These are phyloP conservation scores for Rhizopogon sp. DNA, from an alignment of 768 basidiomycete species.

Conservation along the genomic window DNA sequence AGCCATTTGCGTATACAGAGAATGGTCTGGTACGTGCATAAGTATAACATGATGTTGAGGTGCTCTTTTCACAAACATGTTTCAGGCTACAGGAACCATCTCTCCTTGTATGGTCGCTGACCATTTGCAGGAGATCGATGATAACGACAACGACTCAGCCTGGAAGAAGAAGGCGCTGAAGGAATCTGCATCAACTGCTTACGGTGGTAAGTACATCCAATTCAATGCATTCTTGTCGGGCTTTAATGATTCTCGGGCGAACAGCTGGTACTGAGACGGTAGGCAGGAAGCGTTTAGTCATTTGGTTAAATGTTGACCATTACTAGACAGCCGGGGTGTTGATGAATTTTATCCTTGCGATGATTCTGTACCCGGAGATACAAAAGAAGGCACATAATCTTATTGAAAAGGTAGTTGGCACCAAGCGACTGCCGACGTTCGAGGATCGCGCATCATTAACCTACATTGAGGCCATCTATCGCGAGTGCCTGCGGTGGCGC, in stretches of 20 bases:
- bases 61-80: background rate
- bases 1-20: conserved; percentile 3
- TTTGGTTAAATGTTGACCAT: background rate
- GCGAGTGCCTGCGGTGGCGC: conserved; percentile 2
- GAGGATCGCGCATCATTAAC: conserved; percentile 7
- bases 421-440: conserved; percentile 6
- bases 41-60: background rate
- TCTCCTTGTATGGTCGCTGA: background rate
- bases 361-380: conserved; percentile 7
- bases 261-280: conserved; percentile 1
- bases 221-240: background rate
- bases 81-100: background rate
- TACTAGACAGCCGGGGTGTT: background rate
- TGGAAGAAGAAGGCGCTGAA: background rate
- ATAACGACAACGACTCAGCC: background rate
- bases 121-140: background rate
- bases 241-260: background rate
- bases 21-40: background rate
- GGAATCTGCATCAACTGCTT: conserved; percentile 1
- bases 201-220: background rate
- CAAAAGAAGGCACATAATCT: conserved; percentile 7
- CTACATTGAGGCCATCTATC: conserved; percentile 9
- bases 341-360: conserved; percentile 7
- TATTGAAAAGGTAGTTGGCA: conserved; percentile 8
- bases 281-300: background rate